phyloP scores from a whole-genome alignment of 208 protist genomes.

The Crithidia brevicula region DNA sequence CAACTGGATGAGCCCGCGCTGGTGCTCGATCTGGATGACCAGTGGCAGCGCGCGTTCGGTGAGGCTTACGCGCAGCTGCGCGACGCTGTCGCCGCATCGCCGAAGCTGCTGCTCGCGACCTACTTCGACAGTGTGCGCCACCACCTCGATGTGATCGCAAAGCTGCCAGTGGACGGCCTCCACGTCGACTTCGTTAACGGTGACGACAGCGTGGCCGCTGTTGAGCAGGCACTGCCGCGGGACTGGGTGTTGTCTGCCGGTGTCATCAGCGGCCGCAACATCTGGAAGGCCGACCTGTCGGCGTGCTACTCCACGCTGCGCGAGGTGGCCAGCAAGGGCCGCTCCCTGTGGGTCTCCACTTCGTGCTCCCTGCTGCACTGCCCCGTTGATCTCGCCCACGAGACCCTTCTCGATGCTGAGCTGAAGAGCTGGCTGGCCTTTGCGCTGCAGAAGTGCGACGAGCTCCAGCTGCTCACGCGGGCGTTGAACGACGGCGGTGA shows the following conservation, averaged over 20 bases:
- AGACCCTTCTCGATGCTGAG: slow-evolving; percentile 56
- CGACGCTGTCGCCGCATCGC: slow-evolving; percentile 9
- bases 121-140: slow-evolving; percentile 84
- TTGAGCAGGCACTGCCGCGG: slow-evolving; percentile 47
- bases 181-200: slow-evolving; percentile 70
- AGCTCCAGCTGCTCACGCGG: slow-evolving; percentile 60
- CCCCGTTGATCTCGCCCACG: slow-evolving; percentile 67
- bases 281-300: slow-evolving; percentile 75
- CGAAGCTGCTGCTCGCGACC: slow-evolving; percentile 74
- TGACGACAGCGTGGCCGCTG: slow-evolving; percentile 33
- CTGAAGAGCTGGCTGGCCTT: slow-evolving; percentile 78
- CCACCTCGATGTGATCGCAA: slow-evolving; percentile 42
- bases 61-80: slow-evolving; percentile 41
- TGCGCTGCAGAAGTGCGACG: slow-evolving; percentile 82
- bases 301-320: slow-evolving; percentile 30
- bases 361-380: slow-evolving; percentile 87
- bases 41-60: slow-evolving; percentile 35
- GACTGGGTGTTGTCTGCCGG: slow-evolving; percentile 74
- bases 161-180: slow-evolving; percentile 70
- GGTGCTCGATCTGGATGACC: slow-evolving; percentile 59
- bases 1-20: slow-evolving; percentile 91
- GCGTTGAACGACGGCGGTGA: slow-evolving; percentile 34
- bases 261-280: slow-evolving; percentile 88
- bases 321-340: slow-evolving; percentile 18
- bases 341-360: slow-evolving; percentile 63